phyloP scores from a whole-genome alignment of 352 stramenopile species.

The Pythium pyrilobum region DNA sequence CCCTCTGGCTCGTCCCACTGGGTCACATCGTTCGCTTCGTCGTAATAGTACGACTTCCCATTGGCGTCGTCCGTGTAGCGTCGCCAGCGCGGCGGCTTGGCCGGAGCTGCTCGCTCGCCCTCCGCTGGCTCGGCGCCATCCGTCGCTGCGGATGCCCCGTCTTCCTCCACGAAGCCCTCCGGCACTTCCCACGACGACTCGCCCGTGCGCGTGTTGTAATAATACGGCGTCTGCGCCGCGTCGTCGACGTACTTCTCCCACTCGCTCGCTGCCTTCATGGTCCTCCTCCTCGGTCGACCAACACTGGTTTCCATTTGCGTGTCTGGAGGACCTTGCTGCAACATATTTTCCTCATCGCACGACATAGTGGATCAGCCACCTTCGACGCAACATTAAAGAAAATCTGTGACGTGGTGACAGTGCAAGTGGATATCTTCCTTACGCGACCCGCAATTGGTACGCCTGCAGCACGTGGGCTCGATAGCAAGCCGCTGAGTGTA shows the following conservation, averaged over 20 bases:
- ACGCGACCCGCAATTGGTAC: conserved; percentile 63
- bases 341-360: too few species aligned
- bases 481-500: conserved; percentile 84
- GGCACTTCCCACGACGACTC: conserved; percentile 72
- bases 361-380: too few species aligned
- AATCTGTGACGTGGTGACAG: conserved; percentile 15
- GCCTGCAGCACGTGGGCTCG: conserved; percentile 59
- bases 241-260: conserved; percentile 79
- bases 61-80: conserved; percentile 59
- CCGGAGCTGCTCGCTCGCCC: background rate
- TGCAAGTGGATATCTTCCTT: background rate
- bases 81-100: conserved; percentile 38
- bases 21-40: conserved; percentile 60
- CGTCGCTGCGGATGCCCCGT: background rate
- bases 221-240: conserved; percentile 50
- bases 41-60: conserved; percentile 64
- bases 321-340: background rate
- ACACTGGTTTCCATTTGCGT: background rate
- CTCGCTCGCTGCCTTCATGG: conserved; percentile 15
- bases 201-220: conserved; percentile 66
- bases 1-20: conserved; percentile 70
- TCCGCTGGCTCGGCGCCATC: background rate
- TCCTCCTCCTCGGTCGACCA: background rate
- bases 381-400: background rate
- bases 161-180: conserved; percentile 24